Evolutionary conservation across 768 basidiomycete genomes (phyloP).

Genomic region (Flagelloscypha sp.): DNA sequence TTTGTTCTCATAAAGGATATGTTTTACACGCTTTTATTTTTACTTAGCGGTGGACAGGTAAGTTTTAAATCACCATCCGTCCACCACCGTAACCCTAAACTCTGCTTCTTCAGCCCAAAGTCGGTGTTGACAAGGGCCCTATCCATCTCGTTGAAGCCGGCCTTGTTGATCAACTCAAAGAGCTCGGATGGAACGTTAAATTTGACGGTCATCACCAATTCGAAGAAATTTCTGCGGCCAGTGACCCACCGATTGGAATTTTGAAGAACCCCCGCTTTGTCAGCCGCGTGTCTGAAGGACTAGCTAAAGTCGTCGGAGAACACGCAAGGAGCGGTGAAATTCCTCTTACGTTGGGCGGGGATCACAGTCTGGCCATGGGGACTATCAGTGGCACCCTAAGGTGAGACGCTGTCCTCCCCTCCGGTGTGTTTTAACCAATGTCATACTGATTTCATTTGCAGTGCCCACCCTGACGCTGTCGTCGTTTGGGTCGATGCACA

Average conservation of each 20-base stretch:
- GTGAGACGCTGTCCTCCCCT: constrained; percentile 28
- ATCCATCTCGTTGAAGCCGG: constrained; percentile 86
- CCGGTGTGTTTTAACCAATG: background rate
- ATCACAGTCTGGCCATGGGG: constrained; percentile 93
- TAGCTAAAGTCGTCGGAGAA: constrained; percentile 66
- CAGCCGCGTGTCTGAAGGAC: constrained; percentile 69
- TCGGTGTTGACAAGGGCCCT: constrained; percentile 82
- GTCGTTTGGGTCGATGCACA: constrained; percentile 98
- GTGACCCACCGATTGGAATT: constrained; percentile 78
- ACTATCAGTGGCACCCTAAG: constrained; percentile 86
- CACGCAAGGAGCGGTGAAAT: constrained; percentile 75
- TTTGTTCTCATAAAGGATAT: constrained; percentile 6
- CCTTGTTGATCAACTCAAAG: constrained; percentile 64
- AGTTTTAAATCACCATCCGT: constrained; percentile 13
- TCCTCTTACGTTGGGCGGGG: constrained; percentile 89
- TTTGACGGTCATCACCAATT: constrained; percentile 91
- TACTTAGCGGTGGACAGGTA: constrained; percentile 58
- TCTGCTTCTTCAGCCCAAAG: constrained; percentile 44
- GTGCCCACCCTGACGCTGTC: constrained; percentile 70
- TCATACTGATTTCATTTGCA: constrained; percentile 17
- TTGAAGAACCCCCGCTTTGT: constrained; percentile 90
- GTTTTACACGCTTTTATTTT: constrained; percentile 6
- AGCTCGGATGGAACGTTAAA: constrained; percentile 80
- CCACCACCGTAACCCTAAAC: too few species aligned
- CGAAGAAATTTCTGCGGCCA: constrained; percentile 53